A percentile compares a stretch with the other conserved stretches of the same genome.
Evolutionary conservation across 73 alveolate genomes (phyloP).

Genomic region (Paramecium sexaurelia): DNA sequence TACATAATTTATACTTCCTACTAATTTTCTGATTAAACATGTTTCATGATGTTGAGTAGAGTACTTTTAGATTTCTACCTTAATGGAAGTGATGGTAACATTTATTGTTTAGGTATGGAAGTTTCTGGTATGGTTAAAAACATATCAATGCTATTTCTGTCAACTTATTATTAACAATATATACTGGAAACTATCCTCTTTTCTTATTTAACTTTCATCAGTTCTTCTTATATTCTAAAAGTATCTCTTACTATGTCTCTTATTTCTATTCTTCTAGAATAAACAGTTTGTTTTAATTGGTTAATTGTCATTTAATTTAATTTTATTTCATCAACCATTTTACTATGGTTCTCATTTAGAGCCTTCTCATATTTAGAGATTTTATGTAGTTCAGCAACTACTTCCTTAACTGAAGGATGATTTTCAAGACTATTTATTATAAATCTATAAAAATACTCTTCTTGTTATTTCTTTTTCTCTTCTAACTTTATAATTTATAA

Average conservation of each 20-base stretch:
- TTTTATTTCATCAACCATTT: neutral
- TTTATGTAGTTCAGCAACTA: constrained; percentile 28
- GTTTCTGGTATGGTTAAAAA: constrained; percentile 1
- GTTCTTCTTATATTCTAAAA: neutral
- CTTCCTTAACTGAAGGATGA: neutral
- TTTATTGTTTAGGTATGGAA: neutral
- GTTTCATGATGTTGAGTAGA: neutral
- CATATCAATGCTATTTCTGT: neutral
- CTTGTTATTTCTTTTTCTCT: constrained; percentile 24
- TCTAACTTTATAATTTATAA: neutral
- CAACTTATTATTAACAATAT: neutral
- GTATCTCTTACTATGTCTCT: constrained; percentile 37
- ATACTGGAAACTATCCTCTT: neutral
- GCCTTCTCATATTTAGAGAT: constrained; percentile 20
- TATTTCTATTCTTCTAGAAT: constrained; percentile 4
- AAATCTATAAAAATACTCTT: neutral
- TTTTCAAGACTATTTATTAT: neutral
- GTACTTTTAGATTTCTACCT: constrained; percentile 10
- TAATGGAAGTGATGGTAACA: neutral
- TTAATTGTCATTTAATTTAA: neutral
- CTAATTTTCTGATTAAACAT: neutral
- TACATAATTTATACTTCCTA: neutral
- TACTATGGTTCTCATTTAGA: neutral
- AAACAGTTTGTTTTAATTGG: neutral
- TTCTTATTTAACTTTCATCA: neutral